Evolutionary conservation across 306 rosid species (phyloP), one percentile per base, ranked within the genome.

Genomic region (Datisca glomerata): DNA sequence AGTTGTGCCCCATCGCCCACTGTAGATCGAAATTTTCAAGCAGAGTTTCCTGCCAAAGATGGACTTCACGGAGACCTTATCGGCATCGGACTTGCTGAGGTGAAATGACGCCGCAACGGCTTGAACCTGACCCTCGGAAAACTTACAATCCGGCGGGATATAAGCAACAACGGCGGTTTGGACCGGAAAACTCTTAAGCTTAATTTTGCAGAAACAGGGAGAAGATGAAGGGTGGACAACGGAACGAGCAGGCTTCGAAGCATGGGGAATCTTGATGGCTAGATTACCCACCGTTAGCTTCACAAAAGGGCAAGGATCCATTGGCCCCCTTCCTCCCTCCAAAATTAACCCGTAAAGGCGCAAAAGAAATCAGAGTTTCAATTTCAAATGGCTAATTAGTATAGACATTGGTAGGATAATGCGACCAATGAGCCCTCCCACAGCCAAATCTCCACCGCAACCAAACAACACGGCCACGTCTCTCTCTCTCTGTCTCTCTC

Each of bases 301-400:
- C 8, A 75, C 78, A 21, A 84, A 84, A 22, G 80, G 83, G 52
- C 92, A 84, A 0, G 94, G 94, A 79, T 84, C 94, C 94, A 84
- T 84, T 12, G 45, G 2, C 12, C 4, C 24, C 7, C 36, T 31
- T 36, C 6, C 43, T 38, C 11, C 18, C 19, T 14, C 43, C 7
- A 38, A 38, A 15, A n/a, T n/a, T n/a, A n/a, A n/a, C n/a, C n/a
- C n/a, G n/a, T n/a, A n/a, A n/a, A n/a, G n/a, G n/a, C n/a, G n/a
- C n/a, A n/a, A n/a, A n/a, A n/a, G n/a, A n/a, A n/a, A n/a, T n/a
- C n/a, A n/a, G n/a, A n/a, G n/a, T n/a, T n/a, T n/a, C n/a, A n/a
- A n/a, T n/a, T n/a, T n/a, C n/a, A n/a, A n/a, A n/a, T n/a, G n/a
- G n/a, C n/a, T n/a, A n/a, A n/a, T n/a, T n/a, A n/a, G n/a, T n/a